phyloP scores from a whole-genome alignment of 1,284 basidiomycete genomes.

The Ustilago nuda region DNA sequence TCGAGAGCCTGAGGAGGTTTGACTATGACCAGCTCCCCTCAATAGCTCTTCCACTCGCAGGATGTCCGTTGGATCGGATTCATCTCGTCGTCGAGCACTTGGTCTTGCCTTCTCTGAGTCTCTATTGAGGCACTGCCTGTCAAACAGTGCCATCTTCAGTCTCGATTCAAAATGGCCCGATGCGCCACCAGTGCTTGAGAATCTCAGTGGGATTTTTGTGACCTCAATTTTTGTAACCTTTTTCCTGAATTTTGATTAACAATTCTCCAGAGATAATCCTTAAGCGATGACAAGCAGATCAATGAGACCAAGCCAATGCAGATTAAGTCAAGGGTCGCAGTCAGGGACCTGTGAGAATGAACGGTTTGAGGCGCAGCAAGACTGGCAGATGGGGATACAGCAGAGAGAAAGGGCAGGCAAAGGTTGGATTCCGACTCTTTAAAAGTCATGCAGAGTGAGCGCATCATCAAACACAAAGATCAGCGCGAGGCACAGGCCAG shows the following conservation, averaged over 20 bases:
- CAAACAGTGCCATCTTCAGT: not conserved
- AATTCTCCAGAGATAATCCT: not conserved
- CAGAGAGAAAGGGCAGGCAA: not conserved
- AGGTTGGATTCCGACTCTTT: not conserved
- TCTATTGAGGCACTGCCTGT: not conserved
- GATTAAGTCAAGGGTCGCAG: not conserved
- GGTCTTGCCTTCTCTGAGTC: too few relatives aligned
- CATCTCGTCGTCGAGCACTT: not conserved
- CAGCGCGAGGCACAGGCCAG: constrained; percentile 14
- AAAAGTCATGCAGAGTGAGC: constrained; percentile 24
- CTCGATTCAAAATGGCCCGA: not conserved
- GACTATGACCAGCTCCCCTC: too few relatives aligned
- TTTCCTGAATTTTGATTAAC: not conserved
- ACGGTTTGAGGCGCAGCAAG: not conserved
- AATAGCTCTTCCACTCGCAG: too few relatives aligned
- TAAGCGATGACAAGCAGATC: not conserved
- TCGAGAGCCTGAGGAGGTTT: not conserved
- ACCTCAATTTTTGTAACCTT: not conserved
- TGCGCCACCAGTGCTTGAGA: too few relatives aligned
- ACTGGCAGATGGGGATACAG: not conserved
- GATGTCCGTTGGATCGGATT: too few relatives aligned
- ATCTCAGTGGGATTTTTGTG: not conserved
- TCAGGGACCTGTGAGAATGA: not conserved
- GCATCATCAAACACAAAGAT: constrained; percentile 14
- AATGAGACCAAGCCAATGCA: not conserved